Conservation (phyloP, 805 yeast species). For the Schwanniomyces vanrijiae region DNA sequence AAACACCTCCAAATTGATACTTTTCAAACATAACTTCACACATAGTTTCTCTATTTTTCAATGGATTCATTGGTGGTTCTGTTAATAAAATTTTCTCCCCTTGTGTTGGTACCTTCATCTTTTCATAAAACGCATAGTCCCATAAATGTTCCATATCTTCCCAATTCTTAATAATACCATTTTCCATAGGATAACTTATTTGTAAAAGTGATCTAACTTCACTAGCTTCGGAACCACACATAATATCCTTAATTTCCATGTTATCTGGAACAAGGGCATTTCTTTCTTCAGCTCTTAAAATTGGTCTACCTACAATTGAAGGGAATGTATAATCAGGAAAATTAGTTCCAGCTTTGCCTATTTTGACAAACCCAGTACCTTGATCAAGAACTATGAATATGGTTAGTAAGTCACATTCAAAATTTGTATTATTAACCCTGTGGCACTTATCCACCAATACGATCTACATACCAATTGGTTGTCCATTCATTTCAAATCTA, state of each 20-base stretch:
- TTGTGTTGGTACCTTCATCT: slow-evolving; percentile 72
- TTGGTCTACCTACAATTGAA: slow-evolving; percentile 96
- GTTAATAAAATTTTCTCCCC: slow-evolving; percentile 85
- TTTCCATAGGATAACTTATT: slow-evolving; percentile 97
- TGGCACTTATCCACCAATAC: background rate
- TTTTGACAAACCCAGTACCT: slow-evolving; percentile 98
- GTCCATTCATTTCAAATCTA: slow-evolving; percentile 19
- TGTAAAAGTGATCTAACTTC: slow-evolving; percentile 87
- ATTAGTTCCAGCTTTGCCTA: slow-evolving; percentile 95
- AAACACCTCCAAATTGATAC: slow-evolving; percentile 87
- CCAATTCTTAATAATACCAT: slow-evolving; percentile 96
- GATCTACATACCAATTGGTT: slow-evolving; percentile 30
- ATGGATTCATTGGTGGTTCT: slow-evolving; percentile 98
- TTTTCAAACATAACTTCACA: slow-evolving; percentile 91
- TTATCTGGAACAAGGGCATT: slow-evolving; percentile 51
- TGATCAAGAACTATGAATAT: slow-evolving; percentile 78
- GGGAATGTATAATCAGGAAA: slow-evolving; percentile 98
- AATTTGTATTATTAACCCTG: background rate
- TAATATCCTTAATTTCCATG: slow-evolving; percentile 86
- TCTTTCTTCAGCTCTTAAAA: slow-evolving; percentile 93
- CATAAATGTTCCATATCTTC: slow-evolving; percentile 98
- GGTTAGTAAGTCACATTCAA: slow-evolving; percentile 5
- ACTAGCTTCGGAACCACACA: slow-evolving; percentile 97
- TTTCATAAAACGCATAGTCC: slow-evolving; percentile 95
- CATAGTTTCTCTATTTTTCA: slow-evolving; percentile 87